Conservation (phyloP, 345 rosid genomes). For the Citrus reticulata region DNA sequence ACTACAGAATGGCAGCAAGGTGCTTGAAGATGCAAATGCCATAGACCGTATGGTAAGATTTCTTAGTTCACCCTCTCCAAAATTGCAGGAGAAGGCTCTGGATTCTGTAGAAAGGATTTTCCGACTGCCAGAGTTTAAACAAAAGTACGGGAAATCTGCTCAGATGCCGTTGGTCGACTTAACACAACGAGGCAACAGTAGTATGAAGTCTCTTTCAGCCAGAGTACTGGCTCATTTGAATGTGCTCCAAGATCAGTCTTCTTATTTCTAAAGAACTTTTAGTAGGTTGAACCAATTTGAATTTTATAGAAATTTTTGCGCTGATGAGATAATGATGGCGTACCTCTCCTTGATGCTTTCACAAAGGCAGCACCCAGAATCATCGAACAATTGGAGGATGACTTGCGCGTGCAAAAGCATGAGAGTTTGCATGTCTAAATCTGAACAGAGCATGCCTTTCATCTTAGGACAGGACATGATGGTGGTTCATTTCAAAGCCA, state of each 20-base stretch:
- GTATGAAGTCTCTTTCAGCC: conserved; percentile 61
- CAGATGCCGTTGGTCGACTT: conserved; percentile 62
- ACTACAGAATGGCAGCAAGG: conserved; percentile 53
- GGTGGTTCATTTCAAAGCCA: background rate
- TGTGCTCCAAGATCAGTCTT: conserved; percentile 63
- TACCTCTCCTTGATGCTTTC: background rate
- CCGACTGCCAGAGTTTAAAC: conserved; percentile 52
- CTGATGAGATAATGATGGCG: background rate
- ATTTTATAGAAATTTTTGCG: background rate
- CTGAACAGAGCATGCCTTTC: background rate
- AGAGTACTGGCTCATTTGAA: conserved; percentile 62
- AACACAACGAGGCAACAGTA: conserved; percentile 56
- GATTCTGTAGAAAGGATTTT: conserved; percentile 57
- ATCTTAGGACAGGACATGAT: background rate
- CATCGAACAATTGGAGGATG: background rate
- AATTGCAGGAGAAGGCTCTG: conserved; percentile 56
- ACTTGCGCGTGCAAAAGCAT: background rate
- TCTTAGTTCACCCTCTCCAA: conserved; percentile 44
- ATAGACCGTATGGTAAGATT: conserved; percentile 43
- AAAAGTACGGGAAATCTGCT: conserved; percentile 51
- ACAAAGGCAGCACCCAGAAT: background rate
- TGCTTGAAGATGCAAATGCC: conserved; percentile 51
- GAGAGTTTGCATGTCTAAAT: background rate
- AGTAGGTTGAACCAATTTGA: background rate
- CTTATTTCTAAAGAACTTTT: conserved; percentile 43